Percentiles rank a stretch among this genome's conserved stretches.
Conservation (phyloP, 2,329 filamentous ascomycete species). For the Neofusicoccum laricinum region DNA sequence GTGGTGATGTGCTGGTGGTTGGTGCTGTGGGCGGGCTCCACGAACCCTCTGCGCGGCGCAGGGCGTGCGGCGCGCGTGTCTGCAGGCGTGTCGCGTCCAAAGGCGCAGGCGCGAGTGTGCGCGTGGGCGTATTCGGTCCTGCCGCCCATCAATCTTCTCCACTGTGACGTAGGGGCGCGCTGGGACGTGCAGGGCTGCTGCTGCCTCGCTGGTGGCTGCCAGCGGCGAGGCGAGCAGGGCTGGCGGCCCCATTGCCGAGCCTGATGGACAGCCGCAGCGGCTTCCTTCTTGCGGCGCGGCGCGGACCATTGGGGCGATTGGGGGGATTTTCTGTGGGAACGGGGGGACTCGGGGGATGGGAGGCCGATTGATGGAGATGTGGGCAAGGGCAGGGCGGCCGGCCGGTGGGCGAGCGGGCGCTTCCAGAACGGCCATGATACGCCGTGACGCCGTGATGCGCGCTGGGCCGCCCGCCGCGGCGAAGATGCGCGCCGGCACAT, state of each 20-base stretch:
- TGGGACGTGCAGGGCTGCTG: background rate
- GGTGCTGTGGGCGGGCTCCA: background rate
- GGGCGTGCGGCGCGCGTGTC: too few relatives aligned
- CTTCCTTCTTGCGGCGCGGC: too few relatives aligned
- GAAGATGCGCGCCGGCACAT: too few relatives aligned
- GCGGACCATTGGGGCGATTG: too few relatives aligned
- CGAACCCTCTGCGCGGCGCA: background rate
- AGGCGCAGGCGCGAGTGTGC: background rate
- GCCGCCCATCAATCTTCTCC: background rate
- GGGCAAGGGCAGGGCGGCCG: background rate
- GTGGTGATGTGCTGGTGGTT: conserved; percentile 2
- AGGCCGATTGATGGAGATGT: background rate
- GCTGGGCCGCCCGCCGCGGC: background rate
- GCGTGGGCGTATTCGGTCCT: background rate
- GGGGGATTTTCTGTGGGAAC: background rate
- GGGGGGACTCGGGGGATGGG: background rate
- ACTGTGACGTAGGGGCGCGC: background rate
- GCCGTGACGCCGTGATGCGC: background rate
- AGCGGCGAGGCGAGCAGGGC: too few relatives aligned
- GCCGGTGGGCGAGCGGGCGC: background rate
- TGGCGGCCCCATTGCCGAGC: too few relatives aligned
- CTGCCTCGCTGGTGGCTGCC: too few relatives aligned
- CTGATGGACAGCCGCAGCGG: too few relatives aligned
- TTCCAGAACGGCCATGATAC: conserved; percentile 8
- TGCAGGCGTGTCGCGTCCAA: background rate